Evolutionary conservation across 1,284 basidiomycete genomes (phyloP).

Genomic region (Vanrija sp.): DNA sequence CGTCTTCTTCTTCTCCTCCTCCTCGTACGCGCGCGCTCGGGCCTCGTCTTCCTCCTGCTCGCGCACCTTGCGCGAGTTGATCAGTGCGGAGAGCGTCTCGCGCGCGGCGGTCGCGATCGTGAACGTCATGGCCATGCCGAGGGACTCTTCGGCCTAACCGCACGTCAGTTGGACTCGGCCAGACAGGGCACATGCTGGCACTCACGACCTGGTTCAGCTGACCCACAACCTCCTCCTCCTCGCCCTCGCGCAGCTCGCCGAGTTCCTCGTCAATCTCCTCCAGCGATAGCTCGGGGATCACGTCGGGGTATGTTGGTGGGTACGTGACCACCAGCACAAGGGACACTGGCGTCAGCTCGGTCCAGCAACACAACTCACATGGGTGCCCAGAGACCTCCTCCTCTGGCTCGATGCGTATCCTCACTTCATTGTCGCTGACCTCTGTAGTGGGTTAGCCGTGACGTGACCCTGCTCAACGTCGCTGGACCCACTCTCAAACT

Average conservation of each 20-base stretch:
- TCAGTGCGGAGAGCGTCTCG: constrained; percentile 67
- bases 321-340: constrained; percentile 68
- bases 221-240: constrained; percentile 60
- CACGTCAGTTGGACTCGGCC: too few relatives aligned
- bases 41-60: constrained; percentile 64
- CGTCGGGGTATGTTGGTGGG: constrained; percentile 67
- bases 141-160: constrained; percentile 87
- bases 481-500: constrained; percentile 74
- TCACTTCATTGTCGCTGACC: constrained; percentile 72
- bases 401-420: constrained; percentile 86
- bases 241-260: constrained; percentile 55
- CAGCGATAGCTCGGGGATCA: constrained; percentile 69
- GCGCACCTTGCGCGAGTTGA: constrained; percentile 59
- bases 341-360: constrained; percentile 57
- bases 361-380: constrained; percentile 12
- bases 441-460: constrained; percentile 58
- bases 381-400: constrained; percentile 52
- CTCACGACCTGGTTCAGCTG: constrained; percentile 65
- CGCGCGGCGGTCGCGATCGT: constrained; percentile 82
- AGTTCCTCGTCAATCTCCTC: constrained; percentile 55
- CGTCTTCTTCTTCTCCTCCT: constrained; percentile 84
- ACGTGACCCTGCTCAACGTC: constrained; percentile 46
- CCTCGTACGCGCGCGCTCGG: constrained; percentile 66
- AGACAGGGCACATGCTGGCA: constrained; percentile 16
- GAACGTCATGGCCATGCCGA: constrained; percentile 98